Conservation (phyloP, 2,329 filamentous ascomycete genomes). For the Myriosclerotinia curreyana region DNA sequence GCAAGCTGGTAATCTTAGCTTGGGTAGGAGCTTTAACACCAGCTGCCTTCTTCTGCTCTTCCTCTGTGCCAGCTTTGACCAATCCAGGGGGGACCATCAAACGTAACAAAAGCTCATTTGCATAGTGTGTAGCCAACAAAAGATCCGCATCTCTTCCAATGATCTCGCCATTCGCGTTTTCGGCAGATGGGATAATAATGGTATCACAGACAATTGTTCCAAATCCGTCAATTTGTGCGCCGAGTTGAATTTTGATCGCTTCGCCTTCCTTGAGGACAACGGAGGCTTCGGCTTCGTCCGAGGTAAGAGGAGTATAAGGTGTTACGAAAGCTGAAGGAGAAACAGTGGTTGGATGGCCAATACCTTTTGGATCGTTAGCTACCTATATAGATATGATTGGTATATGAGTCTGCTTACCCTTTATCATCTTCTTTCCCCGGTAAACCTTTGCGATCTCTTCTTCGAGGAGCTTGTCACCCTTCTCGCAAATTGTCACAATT, state of each 20-base stretch:
- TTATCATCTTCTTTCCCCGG: constrained; percentile 94
- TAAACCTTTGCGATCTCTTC: constrained; percentile 95
- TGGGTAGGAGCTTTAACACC: constrained; percentile 81
- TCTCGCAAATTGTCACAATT: constrained; percentile 90
- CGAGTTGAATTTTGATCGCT: constrained; percentile 96
- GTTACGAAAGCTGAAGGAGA: constrained; percentile 93
- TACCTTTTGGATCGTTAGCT: constrained; percentile 54
- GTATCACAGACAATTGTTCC: constrained; percentile 95
- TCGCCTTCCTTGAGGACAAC: constrained; percentile 79
- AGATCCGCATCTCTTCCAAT: constrained; percentile 81
- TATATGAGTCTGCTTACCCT: constrained; percentile 55
- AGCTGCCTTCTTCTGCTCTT: constrained; percentile 91
- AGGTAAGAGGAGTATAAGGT: constrained; percentile 87
- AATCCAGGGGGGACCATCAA: constrained; percentile 90
- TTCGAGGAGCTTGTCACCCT: constrained; percentile 91
- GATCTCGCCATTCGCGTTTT: constrained; percentile 60
- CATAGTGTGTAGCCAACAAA: constrained; percentile 86
- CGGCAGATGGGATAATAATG: constrained; percentile 65
- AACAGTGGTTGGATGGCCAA: constrained; percentile 91
- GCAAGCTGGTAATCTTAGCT: constrained; percentile 76
- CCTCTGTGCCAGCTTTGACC: constrained; percentile 76
- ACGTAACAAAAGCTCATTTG: constrained; percentile 89
- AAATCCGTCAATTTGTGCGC: constrained; percentile 96
- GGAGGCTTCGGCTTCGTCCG: constrained; percentile 81
- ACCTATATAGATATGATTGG: constrained; percentile 34